These are phyloP conservation scores for Perkinsus marinus DNA, from an alignment of 169 alveolate species.

Conservation along the genomic window DNA sequence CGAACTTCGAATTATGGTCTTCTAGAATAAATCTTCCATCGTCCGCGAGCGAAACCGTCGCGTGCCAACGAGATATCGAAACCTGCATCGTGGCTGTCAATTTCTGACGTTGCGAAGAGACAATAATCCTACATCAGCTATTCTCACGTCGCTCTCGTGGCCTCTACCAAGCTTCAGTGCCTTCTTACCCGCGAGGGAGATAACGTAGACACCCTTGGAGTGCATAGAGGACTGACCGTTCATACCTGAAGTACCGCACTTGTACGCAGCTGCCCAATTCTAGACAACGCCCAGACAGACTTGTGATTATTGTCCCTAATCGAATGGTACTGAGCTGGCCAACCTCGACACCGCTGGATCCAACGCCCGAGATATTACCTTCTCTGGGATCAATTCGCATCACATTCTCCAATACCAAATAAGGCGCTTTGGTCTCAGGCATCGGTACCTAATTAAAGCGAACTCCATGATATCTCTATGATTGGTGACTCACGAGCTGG, in stretches of 20 bases:
- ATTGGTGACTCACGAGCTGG: background rate
- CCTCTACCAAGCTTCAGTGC: constrained; percentile 81
- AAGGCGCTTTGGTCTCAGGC: constrained; percentile 56
- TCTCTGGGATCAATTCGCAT: constrained; percentile 11
- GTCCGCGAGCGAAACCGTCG: constrained; percentile 60
- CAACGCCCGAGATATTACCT: background rate
- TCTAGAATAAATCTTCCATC: constrained; percentile 72
- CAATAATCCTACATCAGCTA: constrained; percentile 57
- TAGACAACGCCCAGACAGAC: no score
- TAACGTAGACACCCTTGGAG: constrained; percentile 51
- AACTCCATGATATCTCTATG: constrained; percentile 37
- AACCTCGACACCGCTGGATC: no score
- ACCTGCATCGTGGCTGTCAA: constrained; percentile 12
- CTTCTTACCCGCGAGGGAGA: constrained; percentile 52
- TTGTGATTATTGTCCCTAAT: no score
- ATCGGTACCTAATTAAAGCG: constrained; percentile 46
- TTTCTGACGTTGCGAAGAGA: background rate
- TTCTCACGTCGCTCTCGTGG: constrained; percentile 81
- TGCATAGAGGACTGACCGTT: constrained; percentile 24
- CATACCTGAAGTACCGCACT: background rate
- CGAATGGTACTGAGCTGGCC: no score
- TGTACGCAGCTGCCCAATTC: no score
- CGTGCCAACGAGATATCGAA: constrained; percentile 84
- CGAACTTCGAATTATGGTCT: constrained; percentile 88
- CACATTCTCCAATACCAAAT: constrained; percentile 53